Evolutionary conservation across 106 monocot species (phyloP).

Genomic region (Xerophyta viscosa): DNA sequence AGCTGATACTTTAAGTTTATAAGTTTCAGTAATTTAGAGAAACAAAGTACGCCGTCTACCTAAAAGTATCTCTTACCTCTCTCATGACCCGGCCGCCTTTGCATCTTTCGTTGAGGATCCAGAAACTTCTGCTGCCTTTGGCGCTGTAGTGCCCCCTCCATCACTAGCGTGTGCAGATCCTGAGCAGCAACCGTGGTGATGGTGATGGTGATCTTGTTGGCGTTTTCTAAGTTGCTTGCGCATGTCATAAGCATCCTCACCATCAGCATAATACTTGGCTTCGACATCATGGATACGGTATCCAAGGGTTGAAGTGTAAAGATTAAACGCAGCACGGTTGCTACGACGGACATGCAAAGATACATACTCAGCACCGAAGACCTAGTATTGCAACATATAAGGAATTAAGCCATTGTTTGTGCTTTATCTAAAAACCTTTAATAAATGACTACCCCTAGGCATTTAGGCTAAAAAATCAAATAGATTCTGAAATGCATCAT

Average conservation of each 20-base stretch:
- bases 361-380: slow-evolving; percentile 63
- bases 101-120: background rate
- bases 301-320: slow-evolving; percentile 49
- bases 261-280: slow-evolving; percentile 80
- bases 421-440: too few species aligned
- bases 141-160: background rate
- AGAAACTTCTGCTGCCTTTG: background rate
- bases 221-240: slow-evolving; percentile 40
- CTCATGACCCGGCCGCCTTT: background rate
- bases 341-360: slow-evolving; percentile 65
- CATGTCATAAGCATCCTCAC: slow-evolving; percentile 77
- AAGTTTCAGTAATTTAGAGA: too few species aligned
- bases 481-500: too few species aligned
- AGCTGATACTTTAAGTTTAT: too few species aligned
- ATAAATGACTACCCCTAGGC: too few species aligned
- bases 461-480: too few species aligned
- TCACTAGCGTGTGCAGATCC: background rate
- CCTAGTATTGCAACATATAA: background rate
- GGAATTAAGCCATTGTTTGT: background rate
- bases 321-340: slow-evolving; percentile 68
- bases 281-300: slow-evolving; percentile 64
- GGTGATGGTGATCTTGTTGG: slow-evolving; percentile 6
- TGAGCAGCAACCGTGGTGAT: slow-evolving; percentile 1
- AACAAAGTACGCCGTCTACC: too few species aligned
- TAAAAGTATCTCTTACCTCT: background rate